Evolutionary conservation across 345 rosid genomes (phyloP), one percentile per base, ranked within the genome.

Genomic region (Eucalyptus guilfoylei): DNA sequence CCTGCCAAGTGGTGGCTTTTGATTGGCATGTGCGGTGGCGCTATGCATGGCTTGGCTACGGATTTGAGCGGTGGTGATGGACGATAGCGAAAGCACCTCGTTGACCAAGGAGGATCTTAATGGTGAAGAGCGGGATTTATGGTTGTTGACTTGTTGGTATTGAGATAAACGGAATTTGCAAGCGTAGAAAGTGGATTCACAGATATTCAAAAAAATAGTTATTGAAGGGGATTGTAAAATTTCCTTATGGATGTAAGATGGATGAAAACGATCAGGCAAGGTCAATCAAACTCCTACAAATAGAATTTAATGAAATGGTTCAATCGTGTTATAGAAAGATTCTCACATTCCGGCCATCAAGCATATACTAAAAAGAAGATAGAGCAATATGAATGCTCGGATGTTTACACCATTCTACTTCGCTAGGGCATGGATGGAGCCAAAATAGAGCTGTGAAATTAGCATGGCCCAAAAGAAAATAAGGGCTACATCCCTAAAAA

Each of bases 331-430:
- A 15, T 7, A 14, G 30, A 30, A 30, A 1, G 5, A 64, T 64
- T 14, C 37, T 3, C 10, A 2, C 17, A 30, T 15, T 13, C 10
- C 3, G 4, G 44, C 6, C 81, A 10, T 37, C 81, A 37, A 21
- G 45, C 45, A 6, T 37, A 37, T 10, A 72, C 26, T 7, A 19
- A 37, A 72, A 37, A 40, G 55, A 37, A 72, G 45, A 34, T 19
- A 1, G 14, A 19, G 6, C 3, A 0, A 8, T 10, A 19, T 11
- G 81, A 37, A 72, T 19, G 5, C 26, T 6, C 4, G 14, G 45
- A 72, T 72, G 45, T 19, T 72, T 72, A 37, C 24, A 13, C 23
- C 83, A 37, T 19, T 19, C 28, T 19, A 19, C 45, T 6, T 37
- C 8, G 6, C 2, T 19, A 19, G 45, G 26, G 83, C 37, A 2